Percentiles rank a stretch among this genome's conserved stretches.
phyloP scores from a whole-genome alignment of 345 rosid genomes.

The Garcia nutans region DNA sequence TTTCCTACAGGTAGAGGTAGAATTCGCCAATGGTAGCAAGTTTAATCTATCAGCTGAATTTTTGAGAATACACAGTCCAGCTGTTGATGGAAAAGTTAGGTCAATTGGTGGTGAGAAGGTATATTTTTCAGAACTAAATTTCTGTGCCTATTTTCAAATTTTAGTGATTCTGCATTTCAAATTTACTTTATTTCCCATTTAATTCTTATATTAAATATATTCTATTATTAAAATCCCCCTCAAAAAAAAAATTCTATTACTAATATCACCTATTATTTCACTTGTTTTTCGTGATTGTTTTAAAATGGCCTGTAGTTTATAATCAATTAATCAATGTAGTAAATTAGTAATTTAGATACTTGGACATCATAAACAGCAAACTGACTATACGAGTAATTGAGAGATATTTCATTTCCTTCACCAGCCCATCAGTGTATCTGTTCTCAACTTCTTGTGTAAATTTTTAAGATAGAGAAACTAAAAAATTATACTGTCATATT shows the following conservation, averaged over 20 bases:
- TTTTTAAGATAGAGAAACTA: neutral
- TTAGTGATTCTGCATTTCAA: neutral
- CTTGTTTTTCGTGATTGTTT: neutral
- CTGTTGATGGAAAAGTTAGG: constrained; percentile 86
- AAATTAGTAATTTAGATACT: neutral
- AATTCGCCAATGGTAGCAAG: constrained; percentile 59
- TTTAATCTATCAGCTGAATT: constrained; percentile 72
- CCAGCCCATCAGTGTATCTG: neutral
- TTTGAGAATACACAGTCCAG: constrained; percentile 74
- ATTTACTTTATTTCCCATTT: neutral
- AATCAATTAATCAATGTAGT: neutral
- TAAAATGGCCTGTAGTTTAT: neutral
- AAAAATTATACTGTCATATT: neutral
- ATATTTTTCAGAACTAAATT: neutral
- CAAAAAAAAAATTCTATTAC: neutral
- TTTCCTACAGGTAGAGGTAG: constrained; percentile 67
- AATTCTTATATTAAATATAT: neutral
- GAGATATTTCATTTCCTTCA: neutral
- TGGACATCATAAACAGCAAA: neutral
- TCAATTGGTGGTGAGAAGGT: constrained; percentile 90
- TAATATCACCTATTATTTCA: neutral
- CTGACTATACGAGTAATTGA: neutral
- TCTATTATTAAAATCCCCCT: neutral
- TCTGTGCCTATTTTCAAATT: neutral
- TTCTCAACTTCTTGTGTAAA: neutral